Evolutionary conservation across 2,329 filamentous ascomycete species (phyloP), one percentile per base, ranked within the genome.

Genomic region (Penicillium italicum): DNA sequence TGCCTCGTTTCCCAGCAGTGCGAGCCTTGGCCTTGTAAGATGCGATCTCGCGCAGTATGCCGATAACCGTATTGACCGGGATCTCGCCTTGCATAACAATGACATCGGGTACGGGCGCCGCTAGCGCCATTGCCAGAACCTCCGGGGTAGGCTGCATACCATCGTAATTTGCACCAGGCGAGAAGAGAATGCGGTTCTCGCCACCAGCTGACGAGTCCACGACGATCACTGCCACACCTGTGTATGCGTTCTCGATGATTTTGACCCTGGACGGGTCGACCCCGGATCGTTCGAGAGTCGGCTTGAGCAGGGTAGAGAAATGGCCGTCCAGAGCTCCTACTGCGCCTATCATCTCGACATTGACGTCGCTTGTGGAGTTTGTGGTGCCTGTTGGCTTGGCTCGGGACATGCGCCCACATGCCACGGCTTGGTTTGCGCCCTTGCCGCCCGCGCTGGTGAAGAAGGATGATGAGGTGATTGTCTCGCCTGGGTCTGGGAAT

Each of bases 361-460:
- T 66, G 31, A 80, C 70, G 40, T 66, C 65, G 44, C 59, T 59
- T 5, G 60, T 61, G 18, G 61, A 44, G 49, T 7, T 56, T 59
- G 33, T 50, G 66, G 62, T 45, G 51, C 59, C n/a, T 22, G 60
- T 44, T 34, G 69, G 63, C 33, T 77, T 78, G 28, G 80, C 69
- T 45, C 88, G 83, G 1, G 90, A 94, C 48, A 95, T 83, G 60
- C 93, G 89, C 48, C 87, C 89, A 75, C 88, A 91, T 24, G 91
- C 91, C 53, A 96, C 89, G 57, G 91, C 92, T 78, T 97, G 93
- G 78, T 97, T 97, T 58, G 92, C 91, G 61, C 93, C 93, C 77
- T 99, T 99, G 55, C 94, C 93, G 66, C 93, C 94, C 30, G 89
- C 87, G 41, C 89, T 91, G 34, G 87, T 90, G 69, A 82, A 82